Evolutionary conservation across 1,139 yeast species (phyloP).

Genomic region (Pneumocystis canis): DNA sequence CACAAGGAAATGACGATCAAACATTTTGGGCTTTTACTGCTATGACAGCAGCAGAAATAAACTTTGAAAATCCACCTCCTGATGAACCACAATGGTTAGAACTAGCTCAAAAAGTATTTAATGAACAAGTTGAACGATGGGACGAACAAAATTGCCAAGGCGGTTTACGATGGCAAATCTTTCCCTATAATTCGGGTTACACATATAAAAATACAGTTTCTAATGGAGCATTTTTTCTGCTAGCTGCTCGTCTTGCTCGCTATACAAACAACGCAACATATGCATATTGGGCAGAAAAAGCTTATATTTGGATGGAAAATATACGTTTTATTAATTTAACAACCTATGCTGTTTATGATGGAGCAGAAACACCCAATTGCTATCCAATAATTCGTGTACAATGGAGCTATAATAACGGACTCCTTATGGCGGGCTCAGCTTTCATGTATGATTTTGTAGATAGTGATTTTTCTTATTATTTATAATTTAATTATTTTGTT

Average conservation of each 20-base stretch:
- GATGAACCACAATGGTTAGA: constrained; percentile 48
- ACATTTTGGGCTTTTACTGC: constrained; percentile 82
- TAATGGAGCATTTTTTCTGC: constrained; percentile 61
- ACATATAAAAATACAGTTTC: constrained; percentile 67
- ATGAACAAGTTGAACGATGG: constrained; percentile 67
- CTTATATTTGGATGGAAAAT: constrained; percentile 55
- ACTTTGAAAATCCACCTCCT: constrained; percentile 49
- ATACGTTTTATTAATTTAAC: constrained; percentile 32
- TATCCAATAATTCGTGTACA: constrained; percentile 36
- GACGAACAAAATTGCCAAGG: constrained; percentile 50
- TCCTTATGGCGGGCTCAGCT: constrained; percentile 57
- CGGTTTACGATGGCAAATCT: constrained; percentile 78
- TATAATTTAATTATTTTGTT: not conserved
- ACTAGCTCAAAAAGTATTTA: constrained; percentile 60
- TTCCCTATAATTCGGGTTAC: constrained; percentile 61
- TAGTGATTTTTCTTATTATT: constrained; percentile 1
- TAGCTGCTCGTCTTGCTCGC: constrained; percentile 65
- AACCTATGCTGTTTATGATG: constrained; percentile 43
- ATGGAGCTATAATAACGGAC: constrained; percentile 77
- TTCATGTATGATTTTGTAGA: constrained; percentile 40
- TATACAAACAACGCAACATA: constrained; percentile 52
- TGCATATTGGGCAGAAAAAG: constrained; percentile 46
- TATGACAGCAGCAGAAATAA: constrained; percentile 70
- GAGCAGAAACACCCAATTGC: constrained; percentile 54
- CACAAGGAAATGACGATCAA: constrained; percentile 88